Percentiles rank a stretch among this genome's conserved stretches.
Evolutionary conservation across 106 monocot species (phyloP).

Genomic region (Apostasia shenzhenica): DNA sequence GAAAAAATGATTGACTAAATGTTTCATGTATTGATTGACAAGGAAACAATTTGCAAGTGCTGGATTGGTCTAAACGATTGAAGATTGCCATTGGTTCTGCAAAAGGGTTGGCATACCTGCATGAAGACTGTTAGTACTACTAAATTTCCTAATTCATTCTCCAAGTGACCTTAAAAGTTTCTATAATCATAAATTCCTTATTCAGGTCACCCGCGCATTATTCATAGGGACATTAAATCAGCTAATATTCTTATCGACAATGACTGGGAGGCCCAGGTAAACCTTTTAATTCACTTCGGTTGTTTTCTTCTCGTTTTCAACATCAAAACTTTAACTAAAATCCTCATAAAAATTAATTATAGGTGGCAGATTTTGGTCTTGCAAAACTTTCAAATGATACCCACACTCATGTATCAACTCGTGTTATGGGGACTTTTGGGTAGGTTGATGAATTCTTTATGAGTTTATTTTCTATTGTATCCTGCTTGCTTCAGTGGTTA

Average conservation of each 20-base stretch:
- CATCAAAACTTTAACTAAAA: neutral
- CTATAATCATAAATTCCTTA: neutral
- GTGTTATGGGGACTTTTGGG: conserved; percentile 96
- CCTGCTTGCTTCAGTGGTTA: too few species aligned
- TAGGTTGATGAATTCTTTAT: conserved; percentile 14
- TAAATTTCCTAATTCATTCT: conserved; percentile 2
- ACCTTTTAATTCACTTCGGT: neutral
- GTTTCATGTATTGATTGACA: neutral
- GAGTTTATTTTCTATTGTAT: too few species aligned
- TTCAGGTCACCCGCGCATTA: conserved; percentile 79
- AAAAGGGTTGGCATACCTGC: conserved; percentile 79
- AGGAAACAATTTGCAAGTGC: conserved; percentile 37
- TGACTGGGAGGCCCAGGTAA: conserved; percentile 69
- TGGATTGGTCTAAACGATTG: conserved; percentile 79
- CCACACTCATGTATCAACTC: conserved; percentile 79
- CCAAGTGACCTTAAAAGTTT: neutral
- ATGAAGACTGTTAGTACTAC: conserved; percentile 70
- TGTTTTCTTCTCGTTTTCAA: too few species aligned
- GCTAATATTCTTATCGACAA: conserved; percentile 87
- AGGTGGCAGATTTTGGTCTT: conserved; percentile 98
- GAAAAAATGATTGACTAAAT: too few species aligned
- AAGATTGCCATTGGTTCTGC: conserved; percentile 78
- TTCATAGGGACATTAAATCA: conserved; percentile 89
- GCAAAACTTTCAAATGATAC: conserved; percentile 68
- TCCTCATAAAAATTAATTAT: neutral